These are phyloP conservation scores for Lycium barbarum DNA, from an alignment of 257 asterid species.

Conservation along the genomic window DNA sequence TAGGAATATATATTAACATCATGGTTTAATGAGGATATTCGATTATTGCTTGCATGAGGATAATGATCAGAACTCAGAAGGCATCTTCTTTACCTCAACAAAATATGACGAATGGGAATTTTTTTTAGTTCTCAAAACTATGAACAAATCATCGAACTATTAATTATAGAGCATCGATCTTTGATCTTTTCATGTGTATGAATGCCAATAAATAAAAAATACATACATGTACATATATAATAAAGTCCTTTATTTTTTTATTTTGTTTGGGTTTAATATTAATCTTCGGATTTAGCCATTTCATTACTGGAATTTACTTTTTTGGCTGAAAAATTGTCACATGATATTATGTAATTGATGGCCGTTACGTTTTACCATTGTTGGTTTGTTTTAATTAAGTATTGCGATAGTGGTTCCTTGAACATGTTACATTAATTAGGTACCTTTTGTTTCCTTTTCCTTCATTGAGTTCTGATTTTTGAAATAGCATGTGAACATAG, in stretches of 20 bases:
- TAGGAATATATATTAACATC: not conserved
- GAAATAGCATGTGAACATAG: not conserved
- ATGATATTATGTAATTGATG: not conserved
- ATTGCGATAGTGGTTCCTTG: not conserved
- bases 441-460: not conserved
- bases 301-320: not conserved
- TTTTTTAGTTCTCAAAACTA: not conserved
- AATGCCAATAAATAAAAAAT: not conserved
- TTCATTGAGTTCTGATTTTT: not conserved
- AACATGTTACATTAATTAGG: not conserved
- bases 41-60: not conserved
- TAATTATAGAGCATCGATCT: not conserved
- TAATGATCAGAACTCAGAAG: not conserved
- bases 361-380: not conserved
- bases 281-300: not conserved
- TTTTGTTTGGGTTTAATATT: not conserved
- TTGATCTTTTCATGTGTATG: not conserved
- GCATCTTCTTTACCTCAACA: too few species aligned
- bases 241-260: not conserved
- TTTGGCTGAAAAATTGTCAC: not conserved
- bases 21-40: conserved; percentile 10
- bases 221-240: too few species aligned
- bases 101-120: not conserved
- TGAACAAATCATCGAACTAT: not conserved
- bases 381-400: not conserved